A percentile compares a stretch with the other conserved stretches of the same genome.
Evolutionary conservation across 768 basidiomycete species (phyloP).

Genomic region (Boletus speciosus): DNA sequence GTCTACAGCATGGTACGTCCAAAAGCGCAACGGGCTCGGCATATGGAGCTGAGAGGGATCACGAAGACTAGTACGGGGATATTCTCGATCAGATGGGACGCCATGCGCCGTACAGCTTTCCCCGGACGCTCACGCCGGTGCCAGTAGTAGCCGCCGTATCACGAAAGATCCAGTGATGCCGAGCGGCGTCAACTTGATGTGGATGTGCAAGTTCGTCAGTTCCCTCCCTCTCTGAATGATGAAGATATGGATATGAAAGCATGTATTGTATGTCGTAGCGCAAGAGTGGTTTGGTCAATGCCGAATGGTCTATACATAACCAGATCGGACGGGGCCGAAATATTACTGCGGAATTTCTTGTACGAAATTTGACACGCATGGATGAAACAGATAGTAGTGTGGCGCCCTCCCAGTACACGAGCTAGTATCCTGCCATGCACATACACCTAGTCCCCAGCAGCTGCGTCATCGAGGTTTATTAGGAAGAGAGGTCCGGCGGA

Average conservation of each 20-base stretch:
- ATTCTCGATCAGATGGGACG: neutral
- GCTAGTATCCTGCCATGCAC: neutral
- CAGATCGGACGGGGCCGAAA: neutral
- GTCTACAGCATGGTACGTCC: slow-evolving; percentile 2
- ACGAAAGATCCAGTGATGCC: neutral
- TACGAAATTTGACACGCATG: slow-evolving; percentile 3
- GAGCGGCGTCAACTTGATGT: neutral
- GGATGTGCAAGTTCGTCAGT: neutral
- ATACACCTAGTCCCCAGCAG: slow-evolving; percentile 14
- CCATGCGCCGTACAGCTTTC: neutral
- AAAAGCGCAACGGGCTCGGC: neutral
- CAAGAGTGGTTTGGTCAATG: neutral
- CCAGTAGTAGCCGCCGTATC: neutral
- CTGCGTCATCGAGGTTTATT: slow-evolving; percentile 10
- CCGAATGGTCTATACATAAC: slow-evolving; percentile 3
- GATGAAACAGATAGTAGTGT: neutral
- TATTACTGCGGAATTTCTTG: slow-evolving; percentile 6
- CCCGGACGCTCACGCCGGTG: neutral
- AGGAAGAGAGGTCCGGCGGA: neutral
- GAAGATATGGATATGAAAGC: neutral
- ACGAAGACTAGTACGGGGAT: neutral
- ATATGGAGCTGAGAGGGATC: neutral
- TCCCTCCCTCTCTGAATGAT: neutral
- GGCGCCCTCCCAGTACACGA: neutral
- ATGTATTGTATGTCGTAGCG: neutral